A percentile compares a stretch with the other conserved stretches of the same genome.
These are phyloP conservation scores for Panicum hallii DNA, from an alignment of 202 grass and related monocot genomes.

Conservation along the genomic window DNA sequence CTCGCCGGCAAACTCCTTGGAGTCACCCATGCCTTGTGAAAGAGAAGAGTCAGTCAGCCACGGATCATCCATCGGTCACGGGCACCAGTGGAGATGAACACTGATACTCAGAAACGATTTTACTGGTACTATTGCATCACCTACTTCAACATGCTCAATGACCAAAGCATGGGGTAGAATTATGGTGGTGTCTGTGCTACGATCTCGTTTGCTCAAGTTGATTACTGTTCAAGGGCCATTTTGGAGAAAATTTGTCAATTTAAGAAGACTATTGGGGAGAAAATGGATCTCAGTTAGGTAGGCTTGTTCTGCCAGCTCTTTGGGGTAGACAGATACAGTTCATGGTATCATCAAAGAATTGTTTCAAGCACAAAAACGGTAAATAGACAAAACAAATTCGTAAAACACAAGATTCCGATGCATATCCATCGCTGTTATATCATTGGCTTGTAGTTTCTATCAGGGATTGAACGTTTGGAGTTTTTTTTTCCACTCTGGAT, in stretches of 20 bases:
- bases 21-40: slow-evolving; percentile 75
- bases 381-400: slow-evolving; percentile 20
- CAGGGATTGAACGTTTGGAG: background rate
- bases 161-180: background rate
- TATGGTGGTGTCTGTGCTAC: background rate
- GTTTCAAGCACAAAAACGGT: background rate
- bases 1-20: slow-evolving; percentile 90
- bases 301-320: slow-evolving; percentile 15
- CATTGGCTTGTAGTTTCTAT: background rate
- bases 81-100: slow-evolving; percentile 1
- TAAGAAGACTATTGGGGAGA: slow-evolving; percentile 7
- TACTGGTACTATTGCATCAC: background rate
- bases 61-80: background rate
- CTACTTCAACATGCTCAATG: background rate
- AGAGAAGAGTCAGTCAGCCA: background rate
- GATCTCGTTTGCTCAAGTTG: background rate
- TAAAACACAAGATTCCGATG: slow-evolving; percentile 15
- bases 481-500: slow-evolving; percentile 13
- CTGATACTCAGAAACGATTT: background rate
- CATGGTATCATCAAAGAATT: background rate
- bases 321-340: slow-evolving; percentile 22
- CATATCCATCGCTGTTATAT: background rate
- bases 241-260: background rate
- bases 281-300: slow-evolving; percentile 41
- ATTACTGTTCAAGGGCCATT: slow-evolving; percentile 9